These are phyloP conservation scores for Sorghum bicolor DNA, from an alignment of 176 grass and related monocot species.

Conservation along the genomic window Sorghum_bicolor_NCBIv3 NC_012875.2:57819501-57820000, in stretches of 20 bases:
- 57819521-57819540: constrained; percentile 99
- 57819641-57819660: constrained; percentile 95
- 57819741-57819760: not conserved
- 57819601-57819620: constrained; percentile 88
- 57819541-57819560: constrained; percentile 94
- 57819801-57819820: not conserved
- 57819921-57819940: not conserved
- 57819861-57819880: not conserved
- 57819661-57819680: constrained; percentile 96
- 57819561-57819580: constrained; percentile 97
- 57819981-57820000: not conserved
- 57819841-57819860: not conserved
- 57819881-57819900: not conserved
- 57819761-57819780: not conserved
- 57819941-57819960: not conserved
- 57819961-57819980: not conserved
- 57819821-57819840: not conserved
- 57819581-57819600: constrained; percentile 96
- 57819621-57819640: constrained; percentile 93
- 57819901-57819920: not conserved
- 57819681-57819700: constrained; percentile 48
- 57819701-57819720: constrained; percentile 11
- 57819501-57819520: constrained; percentile 95
- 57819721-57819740: not conserved
- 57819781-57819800: not conserved